Base-by-base conservation (phyloP, 2,329 filamentous ascomycete genomes). In the Fusarium aywerte region DNA sequence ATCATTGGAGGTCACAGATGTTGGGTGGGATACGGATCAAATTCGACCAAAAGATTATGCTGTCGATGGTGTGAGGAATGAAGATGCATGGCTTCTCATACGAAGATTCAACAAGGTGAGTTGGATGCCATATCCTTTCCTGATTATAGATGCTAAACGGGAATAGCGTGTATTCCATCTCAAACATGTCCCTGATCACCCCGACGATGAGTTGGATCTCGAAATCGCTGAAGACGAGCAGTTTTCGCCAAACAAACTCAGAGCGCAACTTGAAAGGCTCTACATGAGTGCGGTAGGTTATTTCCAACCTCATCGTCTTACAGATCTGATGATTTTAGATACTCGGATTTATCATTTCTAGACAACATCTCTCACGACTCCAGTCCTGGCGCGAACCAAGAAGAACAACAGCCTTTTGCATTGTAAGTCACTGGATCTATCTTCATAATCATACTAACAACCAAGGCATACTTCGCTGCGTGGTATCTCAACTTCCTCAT, bases 211-310 rank as follows among this genome's bases (percentile, higher is more conserved):
- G 3, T 31, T 70, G 18, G 67, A 70, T 45, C 25, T 70, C 9
- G 36, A 56, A 8, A 39, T 69, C 15, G 88, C 90, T 8, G 88
- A 92, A 43, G 89, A 93, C 51, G 91, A 94, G 69, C 90, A 93
- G 60, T 94, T 94, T 75, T 91, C 90, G 0, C 91, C 92, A 0
- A 91, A 95, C 73, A 95, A 94, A 76, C 80, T 95, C 36, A 84
- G 92, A n/a, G 86, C 88, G 4, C 92, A 90, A 39, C 73, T 94
- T 3, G 92, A 95, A 76, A 84, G 92, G 15, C 80, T 93, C 12
- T 95, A 95, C 74, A 92, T 92, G 84, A 92, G 89, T 0, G 86
- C 94, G 2, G 82, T 90, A 33, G 6, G 85, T 92, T 2, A 83
- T 16, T 3, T 7, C 1, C n/a, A n/a, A 2, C 2, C 8, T 16